phyloP scores from a whole-genome alignment of 2,329 filamentous ascomycete species.

The Stagonosporopsis tanaceti region DNA sequence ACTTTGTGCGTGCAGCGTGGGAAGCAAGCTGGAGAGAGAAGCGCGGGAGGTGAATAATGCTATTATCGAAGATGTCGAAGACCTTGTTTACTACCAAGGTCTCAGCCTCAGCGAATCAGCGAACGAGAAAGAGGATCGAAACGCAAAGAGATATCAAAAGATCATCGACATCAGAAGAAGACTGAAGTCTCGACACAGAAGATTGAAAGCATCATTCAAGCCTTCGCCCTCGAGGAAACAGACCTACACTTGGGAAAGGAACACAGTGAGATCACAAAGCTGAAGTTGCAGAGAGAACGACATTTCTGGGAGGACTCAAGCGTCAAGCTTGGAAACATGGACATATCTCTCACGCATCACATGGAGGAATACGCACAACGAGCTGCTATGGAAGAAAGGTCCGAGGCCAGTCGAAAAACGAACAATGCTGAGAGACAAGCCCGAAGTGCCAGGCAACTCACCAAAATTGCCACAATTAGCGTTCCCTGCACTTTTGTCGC shows the following conservation, averaged over 20 bases:
- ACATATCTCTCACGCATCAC: neutral
- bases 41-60: neutral
- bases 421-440: neutral
- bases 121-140: neutral
- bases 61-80: neutral
- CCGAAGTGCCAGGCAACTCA: neutral
- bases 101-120: neutral
- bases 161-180: neutral
- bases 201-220: neutral
- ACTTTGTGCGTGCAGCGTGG: neutral
- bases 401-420: neutral
- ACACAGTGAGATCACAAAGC: neutral
- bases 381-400: neutral
- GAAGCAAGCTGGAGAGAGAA: neutral
- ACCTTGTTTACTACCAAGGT: neutral
- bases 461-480: slow-evolving; percentile 1
- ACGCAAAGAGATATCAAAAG: neutral
- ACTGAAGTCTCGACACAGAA: neutral
- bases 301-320: neutral
- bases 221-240: neutral
- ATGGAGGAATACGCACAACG: neutral
- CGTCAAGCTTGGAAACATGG: neutral
- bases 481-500: neutral
- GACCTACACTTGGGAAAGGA: too few species aligned
- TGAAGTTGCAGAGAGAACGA: neutral